Percentiles rank a stretch among this genome's conserved stretches.
These are phyloP conservation scores for Lentinus brumalis DNA, from an alignment of 768 basidiomycete genomes.

Conservation along the genomic window DNA sequence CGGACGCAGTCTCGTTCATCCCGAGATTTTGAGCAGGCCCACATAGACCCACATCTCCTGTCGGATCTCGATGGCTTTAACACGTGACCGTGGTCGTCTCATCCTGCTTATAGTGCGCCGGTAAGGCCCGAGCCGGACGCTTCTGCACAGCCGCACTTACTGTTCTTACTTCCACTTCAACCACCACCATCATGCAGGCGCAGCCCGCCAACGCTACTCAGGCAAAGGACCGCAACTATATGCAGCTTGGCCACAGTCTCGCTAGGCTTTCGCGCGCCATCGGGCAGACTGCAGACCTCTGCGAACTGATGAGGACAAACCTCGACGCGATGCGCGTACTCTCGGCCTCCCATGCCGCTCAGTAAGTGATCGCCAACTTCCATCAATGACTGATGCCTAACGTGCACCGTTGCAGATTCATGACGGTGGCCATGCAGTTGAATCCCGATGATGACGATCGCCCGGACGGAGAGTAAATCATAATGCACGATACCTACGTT, in stretches of 20 bases:
- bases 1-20: constrained; percentile 1
- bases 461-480: neutral
- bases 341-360: constrained; percentile 78
- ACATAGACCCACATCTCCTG: neutral
- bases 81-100: neutral
- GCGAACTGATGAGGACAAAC: constrained; percentile 75
- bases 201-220: constrained; percentile 67
- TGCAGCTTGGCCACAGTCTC: constrained; percentile 70
- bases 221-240: constrained; percentile 80
- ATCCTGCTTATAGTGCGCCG: neutral
- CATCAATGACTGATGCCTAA: neutral
- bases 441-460: constrained; percentile 13
- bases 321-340: constrained; percentile 78
- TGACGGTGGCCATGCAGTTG: constrained; percentile 50
- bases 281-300: constrained; percentile 72
- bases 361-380: constrained; percentile 49
- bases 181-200: constrained; percentile 24
- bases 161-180: neutral
- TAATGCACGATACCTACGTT: no score
- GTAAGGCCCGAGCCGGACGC: neutral
- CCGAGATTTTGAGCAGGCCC: constrained; percentile 3
- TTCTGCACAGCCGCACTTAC: neutral
- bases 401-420: constrained; percentile 40
- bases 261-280: constrained; percentile 69
- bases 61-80: neutral